phyloP scores from a whole-genome alignment of 2,329 filamentous ascomycete genomes.

The Fusarium beomiforme region DNA sequence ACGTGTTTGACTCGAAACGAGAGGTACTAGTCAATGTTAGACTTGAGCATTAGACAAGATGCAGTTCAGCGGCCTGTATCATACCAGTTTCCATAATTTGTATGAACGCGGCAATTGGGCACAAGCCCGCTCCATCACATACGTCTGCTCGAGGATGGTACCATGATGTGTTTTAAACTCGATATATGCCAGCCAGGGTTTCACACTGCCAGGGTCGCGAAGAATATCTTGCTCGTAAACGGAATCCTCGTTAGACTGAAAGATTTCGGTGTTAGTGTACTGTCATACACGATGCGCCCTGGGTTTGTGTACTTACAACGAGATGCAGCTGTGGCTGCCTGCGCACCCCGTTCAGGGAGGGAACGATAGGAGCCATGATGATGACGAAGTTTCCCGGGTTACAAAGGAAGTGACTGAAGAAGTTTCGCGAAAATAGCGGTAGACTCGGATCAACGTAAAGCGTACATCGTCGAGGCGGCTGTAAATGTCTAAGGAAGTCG shows the following conservation, averaged over 20 bases:
- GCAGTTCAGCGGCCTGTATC: neutral
- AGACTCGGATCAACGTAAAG: conserved; percentile 31
- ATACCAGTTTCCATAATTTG: conserved; percentile 95
- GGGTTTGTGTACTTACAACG: conserved; percentile 52
- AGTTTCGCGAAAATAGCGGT: conserved; percentile 14
- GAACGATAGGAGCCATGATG: conserved; percentile 39
- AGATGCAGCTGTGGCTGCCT: conserved; percentile 60
- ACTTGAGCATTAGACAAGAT: neutral
- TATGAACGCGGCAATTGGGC: conserved; percentile 91
- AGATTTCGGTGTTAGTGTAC: conserved; percentile 43
- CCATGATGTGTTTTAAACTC: conserved; percentile 91
- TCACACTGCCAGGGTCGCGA: conserved; percentile 84
- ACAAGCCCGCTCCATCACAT: conserved; percentile 90
- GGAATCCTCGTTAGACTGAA: conserved; percentile 83
- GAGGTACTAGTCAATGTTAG: conserved; percentile 71
- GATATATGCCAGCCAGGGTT: conserved; percentile 95
- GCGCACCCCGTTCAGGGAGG: conserved; percentile 49
- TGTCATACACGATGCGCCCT: neutral
- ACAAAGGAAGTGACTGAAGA: neutral
- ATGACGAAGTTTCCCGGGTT: neutral
- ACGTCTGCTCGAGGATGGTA: conserved; percentile 83
- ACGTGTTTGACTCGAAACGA: conserved; percentile 85
- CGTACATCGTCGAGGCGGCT: conserved; percentile 36
- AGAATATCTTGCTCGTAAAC: conserved; percentile 97
- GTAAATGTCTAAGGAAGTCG: conserved; percentile 5